phyloP scores from a whole-genome alignment of 2,329 filamentous ascomycete genomes.

The Sporothrix phasma region DNA sequence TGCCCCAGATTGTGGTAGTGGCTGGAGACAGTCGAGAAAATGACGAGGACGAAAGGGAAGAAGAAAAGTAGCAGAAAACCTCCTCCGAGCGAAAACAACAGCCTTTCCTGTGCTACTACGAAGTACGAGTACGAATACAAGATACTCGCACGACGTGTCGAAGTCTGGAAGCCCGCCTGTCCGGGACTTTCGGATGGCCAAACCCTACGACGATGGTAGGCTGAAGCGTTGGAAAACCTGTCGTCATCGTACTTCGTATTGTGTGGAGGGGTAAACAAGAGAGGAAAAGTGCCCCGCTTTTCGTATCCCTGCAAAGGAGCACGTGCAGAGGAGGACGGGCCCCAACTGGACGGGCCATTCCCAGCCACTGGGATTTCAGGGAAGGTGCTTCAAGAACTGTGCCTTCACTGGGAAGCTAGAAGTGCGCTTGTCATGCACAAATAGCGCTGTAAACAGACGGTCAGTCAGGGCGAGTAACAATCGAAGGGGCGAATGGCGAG shows the following conservation, averaged over 20 bases:
- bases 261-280: not conserved
- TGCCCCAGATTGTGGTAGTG: not conserved
- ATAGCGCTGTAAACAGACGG: not conserved
- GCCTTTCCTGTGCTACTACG: too few species aligned
- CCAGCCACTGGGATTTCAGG: not conserved
- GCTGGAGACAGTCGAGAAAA: not conserved
- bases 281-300: not conserved
- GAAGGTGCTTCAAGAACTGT: not conserved
- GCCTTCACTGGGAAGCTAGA: not conserved
- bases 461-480: not conserved
- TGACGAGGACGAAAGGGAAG: too few species aligned
- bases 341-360: not conserved
- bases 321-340: too few species aligned
- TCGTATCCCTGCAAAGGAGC: not conserved
- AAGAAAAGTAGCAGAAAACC: too few species aligned
- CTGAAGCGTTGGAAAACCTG: not conserved
- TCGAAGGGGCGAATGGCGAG: too few species aligned
- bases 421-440: not conserved
- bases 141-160: not conserved
- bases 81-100: too few species aligned
- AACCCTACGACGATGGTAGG: not conserved
- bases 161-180: constrained; percentile 4
- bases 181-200: constrained; percentile 4
- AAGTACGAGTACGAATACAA: not conserved
- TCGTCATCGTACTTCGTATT: not conserved